Evolutionary conservation across 805 yeast species (phyloP), one percentile per base, ranked within the genome.

Genomic region (Candida taoyuanica): DNA sequence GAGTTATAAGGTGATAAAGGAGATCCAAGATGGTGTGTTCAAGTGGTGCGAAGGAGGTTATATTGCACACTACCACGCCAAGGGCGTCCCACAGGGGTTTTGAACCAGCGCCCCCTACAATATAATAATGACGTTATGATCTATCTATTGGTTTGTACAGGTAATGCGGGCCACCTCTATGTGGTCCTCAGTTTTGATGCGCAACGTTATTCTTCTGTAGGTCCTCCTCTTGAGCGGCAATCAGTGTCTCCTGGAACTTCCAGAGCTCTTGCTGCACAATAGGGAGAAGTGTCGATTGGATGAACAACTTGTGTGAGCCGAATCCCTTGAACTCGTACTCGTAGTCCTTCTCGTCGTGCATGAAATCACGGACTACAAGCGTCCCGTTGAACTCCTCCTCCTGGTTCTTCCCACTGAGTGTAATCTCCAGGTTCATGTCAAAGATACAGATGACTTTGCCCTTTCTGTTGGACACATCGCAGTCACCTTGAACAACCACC

Each of bases 81-180:
- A 73, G 44, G 96, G 95, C 7, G 96, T 87, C 11, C 96, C 96
- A 2, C 83, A 81, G 37, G 94, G 94, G 7, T 88, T 88, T 59
- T 15, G 30, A n/a, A 14, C 5, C 7, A 11, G 15, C 30, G 7
- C 30, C 16, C 14, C 30, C 14, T 6, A 14, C 18, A 14, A 28
- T 7, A 13, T 8, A 5, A 12, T 14, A 7, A 15, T 12, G 11
- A 12, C 14, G 30, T 28, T 12, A 14, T 28, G 30, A 28, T 12
- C 7, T 25, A 12, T 8, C 14, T 20, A 30, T 7, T 30, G n/a
- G 15, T 16, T 5, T 21, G 23, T 34, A 28, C 13, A 25, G 13
- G 28, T 6, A 9, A 11, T n/a, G 14, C n/a, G n/a, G 15, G 28
- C 8, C 15, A 9, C 28, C 28, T 25, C 15, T 25, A 25, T 11